These are phyloP conservation scores for Apiotrichum siamense DNA, from an alignment of 1,284 basidiomycete genomes.

Conservation along the genomic window DNA sequence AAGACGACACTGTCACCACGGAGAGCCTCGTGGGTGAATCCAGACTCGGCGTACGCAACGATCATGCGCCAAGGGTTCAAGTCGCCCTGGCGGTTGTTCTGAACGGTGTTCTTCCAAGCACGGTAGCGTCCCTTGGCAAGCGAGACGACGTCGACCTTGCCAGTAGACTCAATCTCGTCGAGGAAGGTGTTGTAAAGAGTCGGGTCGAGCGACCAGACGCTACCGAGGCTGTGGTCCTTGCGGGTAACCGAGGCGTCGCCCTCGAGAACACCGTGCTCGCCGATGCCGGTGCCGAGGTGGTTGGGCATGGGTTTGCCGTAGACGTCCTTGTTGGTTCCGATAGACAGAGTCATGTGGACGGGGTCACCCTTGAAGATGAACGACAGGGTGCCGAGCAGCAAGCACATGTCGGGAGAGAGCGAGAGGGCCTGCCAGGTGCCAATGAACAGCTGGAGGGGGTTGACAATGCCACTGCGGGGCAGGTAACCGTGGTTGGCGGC, in stretches of 20 bases:
- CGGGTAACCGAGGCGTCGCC: slow-evolving; percentile 11
- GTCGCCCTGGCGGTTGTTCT: slow-evolving; percentile 9
- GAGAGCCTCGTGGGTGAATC: slow-evolving; percentile 7
- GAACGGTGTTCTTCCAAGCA: neutral
- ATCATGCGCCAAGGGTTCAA: slow-evolving; percentile 5
- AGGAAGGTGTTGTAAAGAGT: neutral
- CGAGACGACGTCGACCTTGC: neutral
- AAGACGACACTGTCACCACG: neutral
- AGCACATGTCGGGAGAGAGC: slow-evolving; percentile 6
- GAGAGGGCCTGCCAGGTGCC: slow-evolving; percentile 6
- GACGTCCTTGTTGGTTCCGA: slow-evolving; percentile 4
- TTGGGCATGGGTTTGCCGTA: neutral
- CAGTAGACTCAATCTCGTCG: neutral
- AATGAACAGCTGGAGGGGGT: slow-evolving; percentile 19
- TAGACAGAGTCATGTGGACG: slow-evolving; percentile 2
- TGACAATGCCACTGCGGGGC: slow-evolving; percentile 31
- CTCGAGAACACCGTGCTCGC: slow-evolving; percentile 9
- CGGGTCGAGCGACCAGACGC: neutral
- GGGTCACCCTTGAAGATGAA: slow-evolving; percentile 9
- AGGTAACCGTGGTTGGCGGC: slow-evolving; percentile 35
- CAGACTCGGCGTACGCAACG: slow-evolving; percentile 12
- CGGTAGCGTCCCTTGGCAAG: slow-evolving; percentile 1
- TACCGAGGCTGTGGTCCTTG: slow-evolving; percentile 3
- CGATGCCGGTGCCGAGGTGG: slow-evolving; percentile 1
- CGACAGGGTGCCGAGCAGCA: neutral